A percentile compares a stretch with the other conserved stretches of the same genome.
These are phyloP conservation scores for Pouteria campechiana DNA, from an alignment of 179 eudicot species.

Conservation along the genomic window DNA sequence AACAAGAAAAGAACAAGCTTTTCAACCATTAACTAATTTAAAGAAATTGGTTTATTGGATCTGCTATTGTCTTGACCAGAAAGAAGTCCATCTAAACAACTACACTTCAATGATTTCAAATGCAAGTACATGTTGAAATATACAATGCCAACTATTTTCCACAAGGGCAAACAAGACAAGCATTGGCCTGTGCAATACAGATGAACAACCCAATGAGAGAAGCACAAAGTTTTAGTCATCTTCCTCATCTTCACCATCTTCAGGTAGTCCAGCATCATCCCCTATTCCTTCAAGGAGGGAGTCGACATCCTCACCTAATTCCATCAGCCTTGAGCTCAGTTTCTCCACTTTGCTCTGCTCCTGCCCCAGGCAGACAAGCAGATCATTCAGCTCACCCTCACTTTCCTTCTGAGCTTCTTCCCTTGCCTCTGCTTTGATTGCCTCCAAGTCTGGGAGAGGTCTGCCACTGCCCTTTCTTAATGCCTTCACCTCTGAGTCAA, in stretches of 20 bases:
- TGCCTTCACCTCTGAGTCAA: slow-evolving; percentile 56
- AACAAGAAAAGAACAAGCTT: too few relatives aligned
- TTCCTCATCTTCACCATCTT: slow-evolving; percentile 48
- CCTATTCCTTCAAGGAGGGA: slow-evolving; percentile 80
- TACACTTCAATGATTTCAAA: too few relatives aligned
- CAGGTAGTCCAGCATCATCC: slow-evolving; percentile 59
- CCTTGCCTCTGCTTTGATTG: slow-evolving; percentile 66
- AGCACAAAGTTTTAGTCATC: slow-evolving; percentile 28
- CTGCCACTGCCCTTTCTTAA: slow-evolving; percentile 42
- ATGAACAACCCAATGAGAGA: too few relatives aligned
- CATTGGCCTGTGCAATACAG: too few relatives aligned
- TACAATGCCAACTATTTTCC: too few relatives aligned
- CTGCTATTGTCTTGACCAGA: too few relatives aligned
- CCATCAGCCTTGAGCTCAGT: slow-evolving; percentile 56
- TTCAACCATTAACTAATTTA: too few relatives aligned
- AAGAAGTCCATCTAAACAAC: too few relatives aligned
- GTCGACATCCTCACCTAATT: slow-evolving; percentile 84
- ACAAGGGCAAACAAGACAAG: too few relatives aligned
- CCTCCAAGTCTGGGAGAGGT: slow-evolving; percentile 49
- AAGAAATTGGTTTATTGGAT: too few relatives aligned
- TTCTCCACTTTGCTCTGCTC: slow-evolving; percentile 94
- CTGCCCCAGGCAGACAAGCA: slow-evolving; percentile 97
- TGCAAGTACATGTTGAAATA: too few relatives aligned
- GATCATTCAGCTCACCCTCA: slow-evolving; percentile 77
- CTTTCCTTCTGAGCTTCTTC: slow-evolving; percentile 94